A percentile compares a stretch with the other conserved stretches of the same genome.
phyloP scores from a whole-genome alignment of 140 eudicot genomes.

The Senecio squalidus region DNA sequence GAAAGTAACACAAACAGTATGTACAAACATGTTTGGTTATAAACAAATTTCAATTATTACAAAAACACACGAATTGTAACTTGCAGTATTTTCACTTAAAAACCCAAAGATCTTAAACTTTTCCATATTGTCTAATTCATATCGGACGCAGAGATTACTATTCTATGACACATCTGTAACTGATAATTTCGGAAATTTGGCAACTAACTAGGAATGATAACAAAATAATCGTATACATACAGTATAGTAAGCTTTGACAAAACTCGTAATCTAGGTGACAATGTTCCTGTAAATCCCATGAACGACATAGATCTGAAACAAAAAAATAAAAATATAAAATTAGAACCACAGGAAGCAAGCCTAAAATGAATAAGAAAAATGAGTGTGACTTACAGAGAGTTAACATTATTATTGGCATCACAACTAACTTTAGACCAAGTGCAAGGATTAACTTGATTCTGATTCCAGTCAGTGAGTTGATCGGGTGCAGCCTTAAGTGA shows the following conservation, averaged over 20 bases:
- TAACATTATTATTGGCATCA: conserved; percentile 45
- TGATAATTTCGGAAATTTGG: background rate
- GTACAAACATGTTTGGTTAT: background rate
- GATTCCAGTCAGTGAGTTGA: conserved; percentile 86
- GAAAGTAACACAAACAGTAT: too few relatives aligned
- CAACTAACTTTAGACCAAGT: conserved; percentile 86
- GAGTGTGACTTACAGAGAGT: conserved; percentile 53
- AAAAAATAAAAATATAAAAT: conserved; percentile 14
- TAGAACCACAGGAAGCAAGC: too few relatives aligned
- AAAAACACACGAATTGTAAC: background rate
- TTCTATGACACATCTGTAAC: background rate
- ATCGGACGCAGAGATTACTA: background rate
- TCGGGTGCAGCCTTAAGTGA: conserved; percentile 66
- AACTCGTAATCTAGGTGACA: conserved; percentile 64
- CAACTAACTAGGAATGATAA: background rate
- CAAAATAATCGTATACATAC: conserved; percentile 39
- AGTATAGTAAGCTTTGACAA: conserved; percentile 59
- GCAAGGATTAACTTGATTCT: conserved; percentile 78
- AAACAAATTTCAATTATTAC: background rate
- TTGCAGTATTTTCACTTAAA: background rate
- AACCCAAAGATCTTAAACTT: background rate
- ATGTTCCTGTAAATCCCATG: conserved; percentile 78
- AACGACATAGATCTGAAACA: conserved; percentile 67
- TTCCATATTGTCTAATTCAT: conserved; percentile 1
- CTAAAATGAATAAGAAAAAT: background rate